Percentiles rank a stretch among this genome's conserved stretches.
Conservation (phyloP, 495 filamentous ascomycete genomes). For the Hypoxylon trugodes region DNA sequence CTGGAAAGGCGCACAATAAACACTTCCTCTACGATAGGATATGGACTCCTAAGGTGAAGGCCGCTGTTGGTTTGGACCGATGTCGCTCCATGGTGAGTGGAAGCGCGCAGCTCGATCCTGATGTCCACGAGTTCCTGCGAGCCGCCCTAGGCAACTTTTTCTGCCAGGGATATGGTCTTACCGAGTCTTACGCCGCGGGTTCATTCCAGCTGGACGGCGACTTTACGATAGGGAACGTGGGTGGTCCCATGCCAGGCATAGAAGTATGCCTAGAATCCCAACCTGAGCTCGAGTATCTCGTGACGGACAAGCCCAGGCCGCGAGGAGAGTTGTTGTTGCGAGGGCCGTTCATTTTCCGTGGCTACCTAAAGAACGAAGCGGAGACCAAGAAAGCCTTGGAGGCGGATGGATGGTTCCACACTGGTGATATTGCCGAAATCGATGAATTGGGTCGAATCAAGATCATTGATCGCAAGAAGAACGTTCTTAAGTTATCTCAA, state of each 20-base stretch:
- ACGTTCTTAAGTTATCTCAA: slow-evolving; percentile 96
- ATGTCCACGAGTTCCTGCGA: slow-evolving; percentile 87
- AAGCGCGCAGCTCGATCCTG: slow-evolving; percentile 88
- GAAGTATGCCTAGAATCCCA: slow-evolving; percentile 87
- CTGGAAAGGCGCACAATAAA: slow-evolving; percentile 75
- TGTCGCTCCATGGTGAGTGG: slow-evolving; percentile 81
- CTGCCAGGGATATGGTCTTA: slow-evolving; percentile 91
- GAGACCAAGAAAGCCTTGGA: slow-evolving; percentile 86
- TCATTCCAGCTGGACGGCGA: slow-evolving; percentile 75
- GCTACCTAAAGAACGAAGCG: slow-evolving; percentile 87
- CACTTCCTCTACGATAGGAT: slow-evolving; percentile 91
- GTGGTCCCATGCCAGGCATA: slow-evolving; percentile 68
- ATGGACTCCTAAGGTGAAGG: slow-evolving; percentile 88
- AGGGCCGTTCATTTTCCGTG: slow-evolving; percentile 77
- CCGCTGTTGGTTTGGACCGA: slow-evolving; percentile 81
- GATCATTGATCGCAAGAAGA: slow-evolving; percentile 97
- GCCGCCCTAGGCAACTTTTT: slow-evolving; percentile 82
- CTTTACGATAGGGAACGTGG: slow-evolving; percentile 81
- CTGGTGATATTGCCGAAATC: slow-evolving; percentile 86
- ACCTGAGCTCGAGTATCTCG: slow-evolving; percentile 93
- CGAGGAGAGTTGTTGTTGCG: slow-evolving; percentile 90
- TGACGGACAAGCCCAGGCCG: slow-evolving; percentile 89
- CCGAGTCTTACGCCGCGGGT: slow-evolving; percentile 88
- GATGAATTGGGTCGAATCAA: slow-evolving; percentile 87
- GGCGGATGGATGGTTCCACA: slow-evolving; percentile 95